Evolutionary conservation across 1,139 yeast species (phyloP).

Genomic region (Geotrichum carabidarum): DNA sequence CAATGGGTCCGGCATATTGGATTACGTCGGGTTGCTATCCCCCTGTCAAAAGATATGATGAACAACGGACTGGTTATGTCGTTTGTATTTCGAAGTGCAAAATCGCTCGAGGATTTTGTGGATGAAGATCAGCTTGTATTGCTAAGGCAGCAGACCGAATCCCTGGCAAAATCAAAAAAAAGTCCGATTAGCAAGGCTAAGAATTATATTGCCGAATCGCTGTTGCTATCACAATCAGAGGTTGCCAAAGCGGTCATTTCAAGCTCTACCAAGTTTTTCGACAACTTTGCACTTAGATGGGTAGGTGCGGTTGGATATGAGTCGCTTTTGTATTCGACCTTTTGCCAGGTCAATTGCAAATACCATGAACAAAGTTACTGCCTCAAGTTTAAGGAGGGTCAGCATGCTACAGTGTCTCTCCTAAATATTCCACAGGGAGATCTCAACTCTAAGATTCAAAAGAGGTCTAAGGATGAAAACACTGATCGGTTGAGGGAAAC

Average conservation of each 20-base stretch:
- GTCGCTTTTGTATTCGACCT: slow-evolving; percentile 25
- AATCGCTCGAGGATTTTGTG: slow-evolving; percentile 15
- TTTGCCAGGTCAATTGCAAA: slow-evolving; percentile 27
- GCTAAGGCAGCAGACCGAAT: not conserved
- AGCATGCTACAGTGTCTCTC: slow-evolving; percentile 17
- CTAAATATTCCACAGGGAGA: slow-evolving; percentile 7
- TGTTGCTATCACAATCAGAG: slow-evolving; percentile 22
- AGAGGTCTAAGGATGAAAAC: not conserved
- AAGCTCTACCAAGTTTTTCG: slow-evolving; percentile 26
- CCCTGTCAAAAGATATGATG: slow-evolving; percentile 23
- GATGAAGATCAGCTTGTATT: slow-evolving; percentile 8
- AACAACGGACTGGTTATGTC: slow-evolving; percentile 22
- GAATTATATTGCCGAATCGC: slow-evolving; percentile 22
- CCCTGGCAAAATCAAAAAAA: not conserved
- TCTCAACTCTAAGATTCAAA: not conserved
- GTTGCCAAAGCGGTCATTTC: slow-evolving; percentile 28
- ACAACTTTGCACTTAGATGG: slow-evolving; percentile 29
- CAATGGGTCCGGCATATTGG: slow-evolving; percentile 24
- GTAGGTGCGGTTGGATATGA: slow-evolving; percentile 25
- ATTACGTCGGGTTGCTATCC: slow-evolving; percentile 22
- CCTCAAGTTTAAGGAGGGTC: slow-evolving; percentile 20
- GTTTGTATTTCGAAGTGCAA: slow-evolving; percentile 25
- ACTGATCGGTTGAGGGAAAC: slow-evolving; percentile 3
- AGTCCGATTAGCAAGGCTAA: slow-evolving; percentile 20
- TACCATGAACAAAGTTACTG: slow-evolving; percentile 28